Evolutionary conservation across 2,329 filamentous ascomycete species (phyloP).

Genomic region (Elsinoe fawcettii): DNA sequence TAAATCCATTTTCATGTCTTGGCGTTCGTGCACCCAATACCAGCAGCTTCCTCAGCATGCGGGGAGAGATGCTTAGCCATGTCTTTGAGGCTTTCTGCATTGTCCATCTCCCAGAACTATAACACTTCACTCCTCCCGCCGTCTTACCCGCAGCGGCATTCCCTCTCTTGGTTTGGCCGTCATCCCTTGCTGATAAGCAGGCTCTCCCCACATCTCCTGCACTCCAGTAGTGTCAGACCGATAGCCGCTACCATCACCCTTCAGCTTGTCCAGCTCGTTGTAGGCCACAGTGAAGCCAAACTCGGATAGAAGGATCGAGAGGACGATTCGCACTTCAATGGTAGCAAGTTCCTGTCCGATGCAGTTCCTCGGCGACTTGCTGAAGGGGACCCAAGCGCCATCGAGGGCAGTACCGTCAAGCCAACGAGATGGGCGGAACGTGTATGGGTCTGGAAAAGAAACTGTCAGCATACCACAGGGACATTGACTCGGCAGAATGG

Average conservation of each 20-base stretch:
- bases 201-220: conserved; percentile 27
- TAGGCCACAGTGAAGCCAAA: conserved; percentile 43
- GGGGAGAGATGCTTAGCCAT: too few species aligned
- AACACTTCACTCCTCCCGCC: conserved; percentile 15
- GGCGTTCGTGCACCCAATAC: too few species aligned
- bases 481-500: conserved; percentile 23
- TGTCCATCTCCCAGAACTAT: too few species aligned
- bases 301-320: conserved; percentile 43
- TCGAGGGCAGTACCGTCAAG: conserved; percentile 31
- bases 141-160: conserved; percentile 27
- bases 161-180: conserved; percentile 31
- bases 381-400: conserved; percentile 49
- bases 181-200: conserved; percentile 29
- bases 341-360: conserved; percentile 51
- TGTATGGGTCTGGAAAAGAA: conserved; percentile 11
- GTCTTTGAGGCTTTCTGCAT: too few species aligned
- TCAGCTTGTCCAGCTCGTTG: conserved; percentile 29
- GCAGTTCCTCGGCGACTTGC: conserved; percentile 48
- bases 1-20: too few species aligned
- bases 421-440: conserved; percentile 45
- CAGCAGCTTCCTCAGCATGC: too few species aligned
- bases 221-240: conserved; percentile 23
- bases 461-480: not conserved
- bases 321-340: conserved; percentile 44
- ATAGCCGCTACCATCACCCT: conserved; percentile 31